phyloP scores from a whole-genome alignment of 2,329 filamentous ascomycete genomes.

The Neofusicoccum sp. region DNA sequence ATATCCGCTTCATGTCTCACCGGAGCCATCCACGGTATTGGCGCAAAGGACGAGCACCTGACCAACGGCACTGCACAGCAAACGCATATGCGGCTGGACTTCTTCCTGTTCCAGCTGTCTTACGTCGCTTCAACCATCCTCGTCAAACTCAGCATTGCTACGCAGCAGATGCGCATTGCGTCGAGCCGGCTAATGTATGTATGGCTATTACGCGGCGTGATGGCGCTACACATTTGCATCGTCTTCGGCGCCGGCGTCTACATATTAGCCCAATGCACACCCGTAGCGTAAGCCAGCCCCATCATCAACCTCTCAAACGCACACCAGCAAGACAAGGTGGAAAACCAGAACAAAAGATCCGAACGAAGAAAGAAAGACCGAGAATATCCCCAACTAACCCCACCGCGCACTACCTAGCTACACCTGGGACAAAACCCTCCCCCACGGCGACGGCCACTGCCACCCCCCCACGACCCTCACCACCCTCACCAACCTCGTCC shows the following conservation, averaged over 20 bases:
- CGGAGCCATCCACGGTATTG: not conserved
- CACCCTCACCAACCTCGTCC: not conserved
- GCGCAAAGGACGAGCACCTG: not conserved
- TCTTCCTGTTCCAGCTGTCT: constrained; percentile 41
- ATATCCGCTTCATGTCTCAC: not conserved
- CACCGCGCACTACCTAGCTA: not conserved
- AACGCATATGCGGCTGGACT: constrained; percentile 29
- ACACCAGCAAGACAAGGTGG: too few relatives aligned
- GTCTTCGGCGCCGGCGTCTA: constrained; percentile 36
- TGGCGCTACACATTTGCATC: constrained; percentile 32
- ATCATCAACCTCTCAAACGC: too few relatives aligned
- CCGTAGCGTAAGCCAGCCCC: constrained; percentile 27
- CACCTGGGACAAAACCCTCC: constrained; percentile 1
- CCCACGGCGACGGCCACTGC: not conserved
- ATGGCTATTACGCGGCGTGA: constrained; percentile 32
- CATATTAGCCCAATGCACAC: constrained; percentile 39
- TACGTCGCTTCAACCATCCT: constrained; percentile 39
- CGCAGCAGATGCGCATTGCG: constrained; percentile 40
- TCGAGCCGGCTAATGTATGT: constrained; percentile 31
- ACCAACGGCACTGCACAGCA: not conserved
- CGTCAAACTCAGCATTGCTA: constrained; percentile 38
- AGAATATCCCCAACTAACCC: not conserved
- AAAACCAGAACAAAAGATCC: too few relatives aligned
- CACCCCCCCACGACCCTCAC: not conserved
- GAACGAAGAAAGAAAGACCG: too few relatives aligned